Evolutionary conservation across 768 basidiomycete species (phyloP).

Genomic region (Lactifluus pinguis): DNA sequence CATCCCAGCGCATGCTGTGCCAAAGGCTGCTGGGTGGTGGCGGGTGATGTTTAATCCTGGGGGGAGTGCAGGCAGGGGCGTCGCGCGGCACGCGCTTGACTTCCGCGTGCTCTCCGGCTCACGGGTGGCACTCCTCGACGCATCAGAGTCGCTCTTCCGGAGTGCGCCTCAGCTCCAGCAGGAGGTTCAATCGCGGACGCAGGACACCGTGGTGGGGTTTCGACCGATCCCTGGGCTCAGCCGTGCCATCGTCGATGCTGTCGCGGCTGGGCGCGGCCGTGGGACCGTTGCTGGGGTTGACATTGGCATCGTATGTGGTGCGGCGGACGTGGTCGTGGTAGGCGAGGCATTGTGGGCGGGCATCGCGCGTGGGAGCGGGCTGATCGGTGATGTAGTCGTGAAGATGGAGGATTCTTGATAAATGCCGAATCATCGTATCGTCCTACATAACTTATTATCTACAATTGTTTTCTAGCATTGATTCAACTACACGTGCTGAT

Average conservation of each 20-base stretch:
- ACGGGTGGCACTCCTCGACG: constrained; percentile 67
- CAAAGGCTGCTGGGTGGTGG: constrained; percentile 80
- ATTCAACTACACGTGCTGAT: not conserved
- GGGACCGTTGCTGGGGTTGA: constrained; percentile 17
- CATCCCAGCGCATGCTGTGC: constrained; percentile 35
- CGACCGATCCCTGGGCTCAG: constrained; percentile 18
- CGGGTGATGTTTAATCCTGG: constrained; percentile 41
- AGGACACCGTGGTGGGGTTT: constrained; percentile 19
- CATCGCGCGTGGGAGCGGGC: not conserved
- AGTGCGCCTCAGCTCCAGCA: not conserved
- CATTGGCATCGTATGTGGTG: constrained; percentile 18
- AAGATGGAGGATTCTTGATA: constrained; percentile 16
- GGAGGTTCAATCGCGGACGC: constrained; percentile 13
- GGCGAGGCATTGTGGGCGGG: constrained; percentile 18
- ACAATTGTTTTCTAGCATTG: not conserved
- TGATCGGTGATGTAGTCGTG: constrained; percentile 3
- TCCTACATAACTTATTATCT: constrained; percentile 1
- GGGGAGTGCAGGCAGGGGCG: not conserved
- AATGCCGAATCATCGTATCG: not conserved
- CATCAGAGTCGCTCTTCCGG: constrained; percentile 49
- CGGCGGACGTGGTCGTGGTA: constrained; percentile 15
- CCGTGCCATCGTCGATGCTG: constrained; percentile 5
- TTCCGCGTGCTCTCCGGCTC: constrained; percentile 62
- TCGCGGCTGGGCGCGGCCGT: constrained; percentile 13
- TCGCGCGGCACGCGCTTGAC: constrained; percentile 62